phyloP scores from a whole-genome alignment of 108 stramenopile genomes.

The Hondaea fermentalgiana region DNA sequence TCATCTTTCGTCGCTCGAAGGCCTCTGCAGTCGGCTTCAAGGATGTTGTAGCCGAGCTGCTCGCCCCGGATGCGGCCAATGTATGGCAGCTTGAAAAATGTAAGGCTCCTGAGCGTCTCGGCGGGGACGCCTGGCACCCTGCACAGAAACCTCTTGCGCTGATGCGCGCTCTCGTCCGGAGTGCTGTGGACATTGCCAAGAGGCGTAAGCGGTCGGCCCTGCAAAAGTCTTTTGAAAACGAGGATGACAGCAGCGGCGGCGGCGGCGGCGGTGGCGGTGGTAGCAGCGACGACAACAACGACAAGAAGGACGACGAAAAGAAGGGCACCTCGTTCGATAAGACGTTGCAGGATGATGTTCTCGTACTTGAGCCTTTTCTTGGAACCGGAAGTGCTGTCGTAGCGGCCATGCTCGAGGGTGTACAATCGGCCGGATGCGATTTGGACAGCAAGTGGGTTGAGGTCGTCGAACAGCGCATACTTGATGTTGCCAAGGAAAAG shows the following conservation, averaged over 20 bases:
- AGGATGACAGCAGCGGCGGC: no score
- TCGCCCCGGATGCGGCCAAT: not conserved
- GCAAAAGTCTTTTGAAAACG: no score
- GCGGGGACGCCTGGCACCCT: not conserved
- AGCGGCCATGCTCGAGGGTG: not conserved
- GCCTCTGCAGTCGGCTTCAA: not conserved
- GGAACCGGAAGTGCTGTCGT: not conserved
- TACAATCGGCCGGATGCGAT: not conserved
- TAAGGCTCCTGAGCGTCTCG: not conserved
- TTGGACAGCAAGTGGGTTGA: not conserved
- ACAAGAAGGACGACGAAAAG: not conserved
- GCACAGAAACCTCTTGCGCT: not conserved
- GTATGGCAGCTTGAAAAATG: not conserved
- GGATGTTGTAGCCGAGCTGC: not conserved
- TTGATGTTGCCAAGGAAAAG: no score
- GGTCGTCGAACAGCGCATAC: conserved; percentile 8
- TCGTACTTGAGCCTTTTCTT: not conserved
- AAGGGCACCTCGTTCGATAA: not conserved
- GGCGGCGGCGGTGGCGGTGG: no score
- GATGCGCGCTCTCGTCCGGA: not conserved
- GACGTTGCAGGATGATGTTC: not conserved
- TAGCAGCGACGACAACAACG: not conserved
- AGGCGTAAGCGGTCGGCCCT: no score
- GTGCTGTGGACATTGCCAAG: not conserved
- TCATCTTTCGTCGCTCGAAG: not conserved